phyloP scores from a whole-genome alignment of 2,329 filamentous ascomycete species.

The Sporothrix globosa region DNA sequence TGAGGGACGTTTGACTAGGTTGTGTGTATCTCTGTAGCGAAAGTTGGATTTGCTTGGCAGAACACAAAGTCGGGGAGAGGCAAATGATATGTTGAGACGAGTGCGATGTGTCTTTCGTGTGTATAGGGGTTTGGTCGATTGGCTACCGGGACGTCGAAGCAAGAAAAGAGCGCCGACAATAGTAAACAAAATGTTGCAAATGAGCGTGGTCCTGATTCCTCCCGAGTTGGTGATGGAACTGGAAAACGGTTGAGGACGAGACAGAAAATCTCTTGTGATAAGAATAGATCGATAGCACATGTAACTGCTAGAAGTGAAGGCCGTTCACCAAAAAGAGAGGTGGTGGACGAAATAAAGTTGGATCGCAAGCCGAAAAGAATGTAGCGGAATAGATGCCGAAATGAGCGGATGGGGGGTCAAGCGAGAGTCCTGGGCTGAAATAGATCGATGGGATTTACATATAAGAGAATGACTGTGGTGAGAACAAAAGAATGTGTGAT shows the following conservation, averaged over 20 bases:
- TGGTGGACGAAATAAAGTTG: slow-evolving; percentile 41
- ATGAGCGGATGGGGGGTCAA: slow-evolving; percentile 54
- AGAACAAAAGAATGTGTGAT: slow-evolving; percentile 57
- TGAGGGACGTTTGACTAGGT: slow-evolving; percentile 7
- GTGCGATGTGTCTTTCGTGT: slow-evolving; percentile 2
- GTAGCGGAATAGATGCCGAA: slow-evolving; percentile 53
- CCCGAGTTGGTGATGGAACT: slow-evolving; percentile 8
- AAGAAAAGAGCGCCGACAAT: slow-evolving; percentile 22
- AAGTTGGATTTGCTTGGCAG: slow-evolving; percentile 32
- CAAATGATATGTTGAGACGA: background rate
- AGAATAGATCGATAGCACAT: slow-evolving; percentile 27
- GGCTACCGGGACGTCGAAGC: background rate
- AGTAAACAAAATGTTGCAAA: slow-evolving; percentile 40
- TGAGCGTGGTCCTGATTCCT: slow-evolving; percentile 45
- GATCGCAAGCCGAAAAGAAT: slow-evolving; percentile 46
- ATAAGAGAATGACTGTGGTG: slow-evolving; percentile 56
- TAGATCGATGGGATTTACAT: slow-evolving; percentile 43
- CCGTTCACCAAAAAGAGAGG: slow-evolving; percentile 35
- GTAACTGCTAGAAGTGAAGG: slow-evolving; percentile 24
- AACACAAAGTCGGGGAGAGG: slow-evolving; percentile 14
- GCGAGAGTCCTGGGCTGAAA: slow-evolving; percentile 41
- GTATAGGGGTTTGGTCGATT: background rate
- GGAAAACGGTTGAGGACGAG: slow-evolving; percentile 15
- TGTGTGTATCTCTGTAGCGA: slow-evolving; percentile 31
- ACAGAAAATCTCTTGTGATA: background rate